These are phyloP conservation scores for Clarireedia paspali DNA, from an alignment of 2,329 filamentous ascomycete species.

Conservation along the genomic window DNA sequence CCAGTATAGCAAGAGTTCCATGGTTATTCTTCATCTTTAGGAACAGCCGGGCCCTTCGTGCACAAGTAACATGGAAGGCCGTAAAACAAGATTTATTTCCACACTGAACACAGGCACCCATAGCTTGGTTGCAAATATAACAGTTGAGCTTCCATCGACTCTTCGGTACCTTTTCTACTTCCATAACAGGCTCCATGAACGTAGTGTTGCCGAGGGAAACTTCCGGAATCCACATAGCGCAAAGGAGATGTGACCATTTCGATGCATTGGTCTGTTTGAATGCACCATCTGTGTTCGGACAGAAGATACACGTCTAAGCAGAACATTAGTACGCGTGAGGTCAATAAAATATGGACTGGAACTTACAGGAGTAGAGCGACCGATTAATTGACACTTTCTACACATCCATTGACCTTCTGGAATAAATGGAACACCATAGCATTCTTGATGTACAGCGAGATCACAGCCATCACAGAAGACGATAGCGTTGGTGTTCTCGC, in stretches of 20 bases:
- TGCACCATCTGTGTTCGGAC: slow-evolving; percentile 91
- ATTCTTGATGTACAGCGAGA: slow-evolving; percentile 95
- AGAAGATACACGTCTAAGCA: slow-evolving; percentile 84
- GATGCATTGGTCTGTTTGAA: slow-evolving; percentile 97
- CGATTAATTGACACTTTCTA: slow-evolving; percentile 91
- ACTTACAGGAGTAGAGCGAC: slow-evolving; percentile 73
- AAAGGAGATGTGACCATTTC: slow-evolving; percentile 94
- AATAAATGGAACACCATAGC: slow-evolving; percentile 97
- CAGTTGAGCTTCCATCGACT: slow-evolving; percentile 89
- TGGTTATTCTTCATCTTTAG: slow-evolving; percentile 95
- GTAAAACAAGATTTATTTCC: slow-evolving; percentile 96
- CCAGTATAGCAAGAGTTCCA: slow-evolving; percentile 66
- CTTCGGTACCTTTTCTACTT: slow-evolving; percentile 94
- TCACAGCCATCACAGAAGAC: slow-evolving; percentile 99
- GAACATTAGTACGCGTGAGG: slow-evolving; percentile 12
- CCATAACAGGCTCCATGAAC: slow-evolving; percentile 97
- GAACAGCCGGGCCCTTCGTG: slow-evolving; percentile 77
- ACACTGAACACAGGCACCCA: slow-evolving; percentile 98
- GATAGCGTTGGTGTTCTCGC: slow-evolving; percentile 97
- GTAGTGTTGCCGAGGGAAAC: slow-evolving; percentile 92
- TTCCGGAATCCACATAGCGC: slow-evolving; percentile 97
- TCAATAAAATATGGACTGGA: slow-evolving; percentile 24
- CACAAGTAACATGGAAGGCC: slow-evolving; percentile 96
- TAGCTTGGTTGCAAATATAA: slow-evolving; percentile 94
- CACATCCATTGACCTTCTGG: slow-evolving; percentile 98